Conservation (phyloP, 257 asterid genomes). For the Fraxinus anomala region DNA sequence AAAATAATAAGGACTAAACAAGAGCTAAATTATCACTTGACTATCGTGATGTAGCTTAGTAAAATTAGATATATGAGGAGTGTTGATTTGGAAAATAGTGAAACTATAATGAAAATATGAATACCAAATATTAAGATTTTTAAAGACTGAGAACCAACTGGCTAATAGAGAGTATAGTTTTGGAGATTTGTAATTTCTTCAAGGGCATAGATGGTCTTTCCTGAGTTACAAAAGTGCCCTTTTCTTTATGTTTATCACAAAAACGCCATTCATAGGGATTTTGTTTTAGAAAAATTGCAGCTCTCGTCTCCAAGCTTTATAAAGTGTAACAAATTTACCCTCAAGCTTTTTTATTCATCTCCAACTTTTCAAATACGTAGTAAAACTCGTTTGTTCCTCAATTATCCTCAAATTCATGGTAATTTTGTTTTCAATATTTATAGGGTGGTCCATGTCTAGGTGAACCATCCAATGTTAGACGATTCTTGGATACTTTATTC, state of each 20-base stretch:
- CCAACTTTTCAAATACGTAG: no score
- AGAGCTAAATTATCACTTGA: no score
- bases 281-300: no score
- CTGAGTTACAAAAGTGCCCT: not conserved
- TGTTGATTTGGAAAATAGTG: no score
- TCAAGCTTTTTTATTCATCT: no score
- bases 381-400: no score
- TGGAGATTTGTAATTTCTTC: not conserved
- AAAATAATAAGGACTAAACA: no score
- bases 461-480: slow-evolving; percentile 32
- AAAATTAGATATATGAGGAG: no score
- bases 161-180: not conserved
- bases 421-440: not conserved
- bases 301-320: no score
- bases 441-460: slow-evolving; percentile 28
- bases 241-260: not conserved
- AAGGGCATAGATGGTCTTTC: not conserved
- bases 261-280: slow-evolving; percentile 17
- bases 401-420: no score
- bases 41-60: no score
- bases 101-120: not conserved
- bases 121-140: not conserved
- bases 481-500: slow-evolving; percentile 23
- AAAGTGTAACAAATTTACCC: no score
- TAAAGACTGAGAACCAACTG: not conserved